phyloP scores from a whole-genome alignment of 345 rosid genomes.

The Erodium maritimum region DNA sequence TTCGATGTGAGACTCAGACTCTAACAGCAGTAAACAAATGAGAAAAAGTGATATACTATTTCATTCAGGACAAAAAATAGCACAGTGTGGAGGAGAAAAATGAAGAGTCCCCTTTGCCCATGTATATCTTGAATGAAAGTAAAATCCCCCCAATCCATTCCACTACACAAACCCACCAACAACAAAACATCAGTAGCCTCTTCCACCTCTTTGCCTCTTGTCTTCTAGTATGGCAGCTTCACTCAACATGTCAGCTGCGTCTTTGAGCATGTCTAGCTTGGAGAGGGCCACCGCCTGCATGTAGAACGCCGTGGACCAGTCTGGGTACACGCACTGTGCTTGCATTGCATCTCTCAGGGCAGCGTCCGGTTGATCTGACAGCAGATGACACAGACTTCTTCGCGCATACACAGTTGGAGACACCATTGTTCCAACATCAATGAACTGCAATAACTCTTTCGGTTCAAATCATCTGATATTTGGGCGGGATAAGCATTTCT shows the following conservation, averaged over 20 bases:
- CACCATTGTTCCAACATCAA: slow-evolving; percentile 71
- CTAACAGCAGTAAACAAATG: no score
- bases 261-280: slow-evolving; percentile 78
- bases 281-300: slow-evolving; percentile 82
- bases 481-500: not conserved
- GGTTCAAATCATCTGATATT: no score
- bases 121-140: no score
- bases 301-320: slow-evolving; percentile 85
- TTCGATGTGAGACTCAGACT: no score
- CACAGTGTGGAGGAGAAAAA: no score
- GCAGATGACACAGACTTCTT: slow-evolving; percentile 63
- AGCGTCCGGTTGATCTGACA: slow-evolving; percentile 72
- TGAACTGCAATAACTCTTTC: slow-evolving; percentile 43
- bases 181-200: slow-evolving; percentile 7
- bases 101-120: no score
- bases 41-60: no score
- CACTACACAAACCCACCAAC: not conserved
- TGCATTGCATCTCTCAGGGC: slow-evolving; percentile 95
- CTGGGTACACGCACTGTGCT: slow-evolving; percentile 74
- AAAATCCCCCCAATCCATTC: not conserved
- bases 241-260: slow-evolving; percentile 63
- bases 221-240: slow-evolving; percentile 71
- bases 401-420: slow-evolving; percentile 81
- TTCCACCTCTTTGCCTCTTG: slow-evolving; percentile 38
- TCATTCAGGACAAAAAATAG: no score